Percentiles rank a stretch among this genome's conserved stretches.
phyloP scores from a whole-genome alignment of 2,329 filamentous ascomycete genomes.

The Penicillium sp. region DNA sequence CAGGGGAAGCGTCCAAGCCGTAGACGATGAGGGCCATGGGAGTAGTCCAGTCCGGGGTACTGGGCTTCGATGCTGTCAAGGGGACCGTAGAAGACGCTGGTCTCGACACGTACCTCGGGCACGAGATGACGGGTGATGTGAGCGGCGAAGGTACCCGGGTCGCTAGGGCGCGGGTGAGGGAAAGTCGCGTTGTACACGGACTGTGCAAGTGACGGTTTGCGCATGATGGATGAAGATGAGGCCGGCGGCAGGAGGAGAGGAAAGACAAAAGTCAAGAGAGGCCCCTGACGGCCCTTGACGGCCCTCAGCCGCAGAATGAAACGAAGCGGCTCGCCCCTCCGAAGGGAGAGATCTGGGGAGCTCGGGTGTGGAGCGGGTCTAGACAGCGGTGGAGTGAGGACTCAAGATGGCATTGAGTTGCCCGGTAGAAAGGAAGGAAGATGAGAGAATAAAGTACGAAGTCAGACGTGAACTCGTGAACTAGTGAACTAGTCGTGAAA shows the following conservation, averaged over 20 bases:
- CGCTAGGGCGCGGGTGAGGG: slow-evolving; percentile 55
- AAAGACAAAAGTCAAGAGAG: background rate
- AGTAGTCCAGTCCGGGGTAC: slow-evolving; percentile 66
- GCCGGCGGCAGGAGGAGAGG: slow-evolving; percentile 1
- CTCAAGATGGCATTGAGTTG: background rate
- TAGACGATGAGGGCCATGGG: slow-evolving; percentile 60
- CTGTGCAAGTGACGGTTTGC: slow-evolving; percentile 58
- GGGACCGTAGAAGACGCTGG: slow-evolving; percentile 62
- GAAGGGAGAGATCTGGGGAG: slow-evolving; percentile 1
- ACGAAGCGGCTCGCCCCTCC: slow-evolving; percentile 4
- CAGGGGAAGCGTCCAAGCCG: slow-evolving; percentile 61
- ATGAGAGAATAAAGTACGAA: slow-evolving; percentile 1
- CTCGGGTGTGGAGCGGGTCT: slow-evolving; percentile 11
- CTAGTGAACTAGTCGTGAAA: no score
- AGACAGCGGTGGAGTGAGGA: slow-evolving; percentile 1
- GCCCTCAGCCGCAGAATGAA: slow-evolving; percentile 6
- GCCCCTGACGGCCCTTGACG: background rate
- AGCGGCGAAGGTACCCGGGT: slow-evolving; percentile 58
- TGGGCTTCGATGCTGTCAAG: slow-evolving; percentile 64
- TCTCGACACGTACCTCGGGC: slow-evolving; percentile 64
- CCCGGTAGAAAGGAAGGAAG: background rate
- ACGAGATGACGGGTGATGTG: slow-evolving; percentile 63
- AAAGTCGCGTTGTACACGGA: slow-evolving; percentile 60
- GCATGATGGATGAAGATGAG: slow-evolving; percentile 44
- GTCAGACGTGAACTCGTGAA: background rate